A percentile compares a stretch with the other conserved stretches of the same genome.
Conservation (phyloP, 2,329 filamentous ascomycete genomes). For the Neopestalotiopsis clavispora region DNA sequence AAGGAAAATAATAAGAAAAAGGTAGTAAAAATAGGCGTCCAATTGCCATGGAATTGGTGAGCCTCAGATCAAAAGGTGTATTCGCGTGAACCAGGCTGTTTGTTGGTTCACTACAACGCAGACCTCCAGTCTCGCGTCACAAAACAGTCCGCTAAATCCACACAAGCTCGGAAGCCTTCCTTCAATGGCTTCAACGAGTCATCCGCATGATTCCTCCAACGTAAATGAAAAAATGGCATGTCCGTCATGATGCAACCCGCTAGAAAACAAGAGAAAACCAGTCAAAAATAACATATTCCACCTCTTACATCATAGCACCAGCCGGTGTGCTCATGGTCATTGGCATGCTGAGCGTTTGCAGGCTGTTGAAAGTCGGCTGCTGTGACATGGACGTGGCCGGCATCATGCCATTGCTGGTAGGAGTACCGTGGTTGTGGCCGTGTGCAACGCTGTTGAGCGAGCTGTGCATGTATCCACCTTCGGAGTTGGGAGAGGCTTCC, state of each 20-base stretch:
- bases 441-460: constrained; percentile 54
- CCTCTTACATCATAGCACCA: constrained; percentile 41
- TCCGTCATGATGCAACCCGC: constrained; percentile 27
- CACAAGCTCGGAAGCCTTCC: neutral
- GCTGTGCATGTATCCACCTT: constrained; percentile 63
- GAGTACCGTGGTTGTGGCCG: constrained; percentile 36
- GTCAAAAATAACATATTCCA: constrained; percentile 14
- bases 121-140: neutral
- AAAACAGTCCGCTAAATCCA: constrained; percentile 19
- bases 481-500: constrained; percentile 76
- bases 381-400: constrained; percentile 36
- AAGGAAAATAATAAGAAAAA: neutral
- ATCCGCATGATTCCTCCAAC: constrained; percentile 23
- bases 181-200: constrained; percentile 5
- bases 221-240: constrained; percentile 24
- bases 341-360: constrained; percentile 67
- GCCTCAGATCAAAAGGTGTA: neutral
- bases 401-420: constrained; percentile 31
- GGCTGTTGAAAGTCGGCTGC: constrained; percentile 56
- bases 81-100: neutral
- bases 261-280: constrained; percentile 24
- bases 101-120: constrained; percentile 18
- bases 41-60: neutral
- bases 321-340: constrained; percentile 65
- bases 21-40: constrained; percentile 17